A percentile compares a stretch with the other conserved stretches of the same genome.
Evolutionary conservation across 176 grass and related monocot species (phyloP).

Genomic region (Miscanthus lutarioriparius): DNA sequence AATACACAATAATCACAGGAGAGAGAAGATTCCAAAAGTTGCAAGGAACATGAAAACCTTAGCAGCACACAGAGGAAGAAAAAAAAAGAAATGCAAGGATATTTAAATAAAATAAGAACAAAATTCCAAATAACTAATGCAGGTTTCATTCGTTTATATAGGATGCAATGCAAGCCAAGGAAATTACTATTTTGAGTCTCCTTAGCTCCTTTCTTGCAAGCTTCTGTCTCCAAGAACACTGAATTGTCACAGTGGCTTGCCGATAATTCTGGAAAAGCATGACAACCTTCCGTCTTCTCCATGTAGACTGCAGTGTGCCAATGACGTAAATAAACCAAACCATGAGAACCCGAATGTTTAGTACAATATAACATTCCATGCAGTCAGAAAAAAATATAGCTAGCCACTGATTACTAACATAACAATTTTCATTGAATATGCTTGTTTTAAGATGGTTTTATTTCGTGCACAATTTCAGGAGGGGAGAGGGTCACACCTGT

Average conservation of each 20-base stretch:
- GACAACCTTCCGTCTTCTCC: slow-evolving; percentile 67
- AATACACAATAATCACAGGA: slow-evolving; percentile 9
- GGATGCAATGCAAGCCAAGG: not conserved
- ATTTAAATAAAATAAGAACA: slow-evolving; percentile 9
- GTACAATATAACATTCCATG: not conserved
- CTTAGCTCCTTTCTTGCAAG: slow-evolving; percentile 84
- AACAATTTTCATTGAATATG: not conserved
- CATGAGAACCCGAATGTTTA: not conserved
- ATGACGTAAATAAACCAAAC: slow-evolving; percentile 15
- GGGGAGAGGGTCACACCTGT: slow-evolving; percentile 47
- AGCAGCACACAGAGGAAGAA: not conserved
- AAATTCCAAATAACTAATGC: not conserved
- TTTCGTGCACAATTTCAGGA: not conserved
- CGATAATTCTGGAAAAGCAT: slow-evolving; percentile 59
- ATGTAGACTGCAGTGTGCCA: slow-evolving; percentile 51
- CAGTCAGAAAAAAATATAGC: not conserved
- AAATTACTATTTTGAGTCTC: slow-evolving; percentile 74
- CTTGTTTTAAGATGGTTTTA: slow-evolving; percentile 3
- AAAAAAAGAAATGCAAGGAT: not conserved
- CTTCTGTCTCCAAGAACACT: slow-evolving; percentile 89
- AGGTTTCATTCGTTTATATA: not conserved
- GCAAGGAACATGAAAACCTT: not conserved
- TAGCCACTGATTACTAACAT: not conserved
- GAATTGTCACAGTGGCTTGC: slow-evolving; percentile 57
- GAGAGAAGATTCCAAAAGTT: not conserved